Evolutionary conservation across 192 early-diverging fungal species (phyloP).

Genomic region (Irineochytrium annulatum): DNA sequence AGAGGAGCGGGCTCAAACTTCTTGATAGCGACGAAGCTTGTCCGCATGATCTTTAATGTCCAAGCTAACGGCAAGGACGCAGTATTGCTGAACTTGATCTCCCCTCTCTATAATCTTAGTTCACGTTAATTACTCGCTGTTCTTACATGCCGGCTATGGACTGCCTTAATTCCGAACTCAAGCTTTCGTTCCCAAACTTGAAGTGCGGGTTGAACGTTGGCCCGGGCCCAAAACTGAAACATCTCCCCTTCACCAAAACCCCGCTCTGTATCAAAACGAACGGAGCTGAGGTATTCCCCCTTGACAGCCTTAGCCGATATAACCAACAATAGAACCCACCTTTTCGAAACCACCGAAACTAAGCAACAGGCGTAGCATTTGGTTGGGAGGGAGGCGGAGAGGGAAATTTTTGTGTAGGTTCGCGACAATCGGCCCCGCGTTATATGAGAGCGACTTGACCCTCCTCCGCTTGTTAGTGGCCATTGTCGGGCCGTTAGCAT

Average conservation of each 20-base stretch:
- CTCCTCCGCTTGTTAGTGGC: slow-evolving; percentile 12
- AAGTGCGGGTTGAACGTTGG: slow-evolving; percentile 45
- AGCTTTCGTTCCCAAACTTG: slow-evolving; percentile 43
- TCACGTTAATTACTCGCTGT: background rate
- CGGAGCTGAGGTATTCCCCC: slow-evolving; percentile 27
- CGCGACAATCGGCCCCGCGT: background rate
- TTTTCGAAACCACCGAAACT: slow-evolving; percentile 39
- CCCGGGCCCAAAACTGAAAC: slow-evolving; percentile 36
- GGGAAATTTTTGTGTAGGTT: slow-evolving; percentile 36
- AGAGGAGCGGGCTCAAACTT: slow-evolving; percentile 35
- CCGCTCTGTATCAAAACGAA: slow-evolving; percentile 39
- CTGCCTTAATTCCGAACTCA: slow-evolving; percentile 49
- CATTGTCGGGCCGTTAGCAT: slow-evolving; percentile 8
- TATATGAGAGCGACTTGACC: slow-evolving; percentile 25
- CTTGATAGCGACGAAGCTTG: slow-evolving; percentile 25
- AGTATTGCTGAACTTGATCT: slow-evolving; percentile 49
- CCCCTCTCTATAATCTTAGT: slow-evolving; percentile 2
- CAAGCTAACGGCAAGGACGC: slow-evolving; percentile 39
- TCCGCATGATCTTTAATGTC: slow-evolving; percentile 26
- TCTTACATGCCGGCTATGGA: slow-evolving; percentile 43
- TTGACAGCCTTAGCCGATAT: slow-evolving; percentile 3
- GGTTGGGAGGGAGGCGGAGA: slow-evolving; percentile 33
- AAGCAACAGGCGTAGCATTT: slow-evolving; percentile 19
- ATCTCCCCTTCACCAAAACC: slow-evolving; percentile 35
- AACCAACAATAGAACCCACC: slow-evolving; percentile 21